A percentile compares a stretch with the other conserved stretches of the same genome.
These are phyloP conservation scores for Amanita rubescens DNA, from an alignment of 768 basidiomycete genomes.

Conservation along the genomic window DNA sequence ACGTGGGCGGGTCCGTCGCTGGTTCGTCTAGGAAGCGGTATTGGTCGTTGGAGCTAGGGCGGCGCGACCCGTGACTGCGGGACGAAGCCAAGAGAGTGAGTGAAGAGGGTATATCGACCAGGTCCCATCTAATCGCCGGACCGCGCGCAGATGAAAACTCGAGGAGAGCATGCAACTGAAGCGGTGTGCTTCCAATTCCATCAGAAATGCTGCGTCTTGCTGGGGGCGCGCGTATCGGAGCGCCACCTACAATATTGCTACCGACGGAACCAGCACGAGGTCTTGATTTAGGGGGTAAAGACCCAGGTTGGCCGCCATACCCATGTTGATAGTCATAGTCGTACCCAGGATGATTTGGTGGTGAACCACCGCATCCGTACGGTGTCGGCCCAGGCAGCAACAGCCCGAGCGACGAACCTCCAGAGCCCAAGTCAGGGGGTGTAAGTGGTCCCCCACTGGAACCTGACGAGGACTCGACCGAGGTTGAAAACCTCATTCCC, in stretches of 20 bases:
- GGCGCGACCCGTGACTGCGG: neutral
- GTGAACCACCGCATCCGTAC: neutral
- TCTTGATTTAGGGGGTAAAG: no score
- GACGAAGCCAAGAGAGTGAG: constrained; percentile 15
- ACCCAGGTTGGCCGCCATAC: no score
- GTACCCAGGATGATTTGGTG: neutral
- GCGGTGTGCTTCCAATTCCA: neutral
- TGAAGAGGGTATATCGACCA: neutral
- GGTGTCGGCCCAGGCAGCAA: neutral
- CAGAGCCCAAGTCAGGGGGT: neutral
- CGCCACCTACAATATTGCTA: no score
- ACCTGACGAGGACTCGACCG: neutral
- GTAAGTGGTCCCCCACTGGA: neutral
- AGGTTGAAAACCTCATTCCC: neutral
- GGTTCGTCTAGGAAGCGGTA: constrained; percentile 19
- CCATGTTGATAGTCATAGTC: neutral
- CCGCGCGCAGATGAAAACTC: neutral
- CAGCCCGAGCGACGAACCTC: neutral
- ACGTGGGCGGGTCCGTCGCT: constrained; percentile 27
- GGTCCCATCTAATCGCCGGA: neutral
- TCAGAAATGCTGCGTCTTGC: neutral
- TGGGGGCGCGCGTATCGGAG: neutral
- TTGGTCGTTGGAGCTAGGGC: neutral
- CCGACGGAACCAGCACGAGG: no score
- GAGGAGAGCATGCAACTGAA: neutral